Base-by-base conservation (phyloP, 2,329 filamentous ascomycete genomes). In the Diaporthe vexans region DNA sequence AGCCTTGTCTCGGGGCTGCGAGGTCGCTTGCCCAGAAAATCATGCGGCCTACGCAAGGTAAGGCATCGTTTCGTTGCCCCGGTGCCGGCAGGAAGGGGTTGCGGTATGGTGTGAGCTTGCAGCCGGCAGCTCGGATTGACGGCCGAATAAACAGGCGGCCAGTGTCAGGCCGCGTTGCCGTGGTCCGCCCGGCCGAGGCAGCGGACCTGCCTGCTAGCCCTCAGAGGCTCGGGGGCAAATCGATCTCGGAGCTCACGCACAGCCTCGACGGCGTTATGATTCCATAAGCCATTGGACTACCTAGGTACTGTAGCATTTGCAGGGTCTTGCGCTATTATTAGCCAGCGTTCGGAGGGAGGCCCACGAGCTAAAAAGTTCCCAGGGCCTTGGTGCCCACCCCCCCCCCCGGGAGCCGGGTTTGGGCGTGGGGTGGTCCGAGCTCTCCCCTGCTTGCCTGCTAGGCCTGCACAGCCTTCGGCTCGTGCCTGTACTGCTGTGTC, bases 401-500 rank as follows among this genome's bases (percentile, higher is more conserved):
- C 11, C 37, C 33, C 15, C 57, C 43, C 43, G 17, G 48, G n/a
- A 24, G 48, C 48, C 48, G 35, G 43, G n/a, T 21, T 1, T 7
- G 15, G n/a, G 15, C 26, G 46, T 54, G 46, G 57, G 57, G 57
- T 63, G 70, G 70, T 63, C 70, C 57, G 48, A 72, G 70, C 70
- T 72, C 35, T 11, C 33, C 17, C 48, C 57, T 40, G 35, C 57
- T 43, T 26, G 59, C 37, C 17, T 5, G 57, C 57, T 61, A 26
- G 61, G 46, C 63, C 17, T 68, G 63, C 63, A 68, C 63, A 68
- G 63, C 63, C 70, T 59, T 43, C n/a, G 57, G 69, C 37, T 43
- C 57, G 48, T 43, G 46, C 51, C 43, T 40, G 48, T 43, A 19
- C 24, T 10, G 19, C 43, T 29, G 48, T 33, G 17, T 33, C 21